phyloP scores from a whole-genome alignment of 1,139 yeast species.

The Candida anutae region DNA sequence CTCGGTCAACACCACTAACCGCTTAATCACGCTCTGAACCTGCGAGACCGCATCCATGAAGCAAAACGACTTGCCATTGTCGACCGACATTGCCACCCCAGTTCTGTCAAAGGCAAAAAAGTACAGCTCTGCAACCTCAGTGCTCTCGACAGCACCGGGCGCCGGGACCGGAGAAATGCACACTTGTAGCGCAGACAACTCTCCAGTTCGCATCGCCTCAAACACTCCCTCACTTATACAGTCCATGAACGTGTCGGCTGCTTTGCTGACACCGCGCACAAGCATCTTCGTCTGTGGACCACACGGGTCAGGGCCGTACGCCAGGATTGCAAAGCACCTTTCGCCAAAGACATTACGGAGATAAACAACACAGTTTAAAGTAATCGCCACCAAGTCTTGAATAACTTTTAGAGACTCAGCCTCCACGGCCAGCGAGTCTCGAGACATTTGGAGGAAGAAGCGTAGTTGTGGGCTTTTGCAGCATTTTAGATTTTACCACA shows the following conservation, averaged over 20 bases:
- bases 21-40: not conserved
- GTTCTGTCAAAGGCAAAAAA: conserved; percentile 38
- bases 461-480: too few relatives aligned
- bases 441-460: too few relatives aligned
- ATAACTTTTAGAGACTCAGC: conserved; percentile 1
- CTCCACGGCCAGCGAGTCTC: too few relatives aligned
- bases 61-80: conserved; percentile 10
- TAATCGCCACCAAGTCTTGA: conserved; percentile 4
- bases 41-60: not conserved
- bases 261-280: conserved; percentile 31
- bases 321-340: conserved; percentile 3
- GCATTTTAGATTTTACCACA: too few relatives aligned
- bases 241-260: conserved; percentile 37
- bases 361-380: conserved; percentile 2
- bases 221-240: conserved; percentile 47
- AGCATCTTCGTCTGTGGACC: conserved; percentile 36
- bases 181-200: conserved; percentile 37
- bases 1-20: not conserved
- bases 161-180: too few relatives aligned
- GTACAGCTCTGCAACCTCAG: conserved; percentile 39
- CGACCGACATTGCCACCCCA: conserved; percentile 11
- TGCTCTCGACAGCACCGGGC: conserved; percentile 28
- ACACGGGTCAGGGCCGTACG: conserved; percentile 9
- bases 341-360: conserved; percentile 37
- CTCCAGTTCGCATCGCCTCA: conserved; percentile 32